phyloP scores from a whole-genome alignment of 345 rosid genomes.

The Aquilaria yunnanensis region DNA sequence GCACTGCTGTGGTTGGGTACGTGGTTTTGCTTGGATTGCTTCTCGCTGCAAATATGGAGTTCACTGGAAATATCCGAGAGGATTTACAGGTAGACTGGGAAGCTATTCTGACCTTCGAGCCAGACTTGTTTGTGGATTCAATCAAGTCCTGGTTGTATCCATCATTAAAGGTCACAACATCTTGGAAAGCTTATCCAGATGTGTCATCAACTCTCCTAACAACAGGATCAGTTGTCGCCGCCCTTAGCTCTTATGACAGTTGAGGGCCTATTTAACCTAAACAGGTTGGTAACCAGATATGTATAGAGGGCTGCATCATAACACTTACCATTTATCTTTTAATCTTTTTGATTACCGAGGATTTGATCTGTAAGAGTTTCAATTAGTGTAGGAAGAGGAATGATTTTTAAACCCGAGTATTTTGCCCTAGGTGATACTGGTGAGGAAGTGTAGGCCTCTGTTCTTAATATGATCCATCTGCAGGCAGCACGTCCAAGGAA shows the following conservation, averaged over 20 bases:
- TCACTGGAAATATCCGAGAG: constrained; percentile 57
- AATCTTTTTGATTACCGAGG: background rate
- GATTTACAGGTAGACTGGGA: constrained; percentile 93
- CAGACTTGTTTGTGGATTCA: constrained; percentile 49
- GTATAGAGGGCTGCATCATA: constrained; percentile 2
- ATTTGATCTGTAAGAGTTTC: background rate
- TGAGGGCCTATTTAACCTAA: constrained; percentile 19
- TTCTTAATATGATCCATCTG: too few relatives aligned
- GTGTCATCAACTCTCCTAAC: constrained; percentile 66
- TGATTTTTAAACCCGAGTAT: too few relatives aligned
- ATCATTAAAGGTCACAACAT: constrained; percentile 56
- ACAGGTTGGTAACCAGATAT: constrained; percentile 19
- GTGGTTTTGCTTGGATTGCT: constrained; percentile 71
- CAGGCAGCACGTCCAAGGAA: too few relatives aligned
- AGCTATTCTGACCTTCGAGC: constrained; percentile 71
- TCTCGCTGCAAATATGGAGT: constrained; percentile 90
- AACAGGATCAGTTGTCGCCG: constrained; percentile 76
- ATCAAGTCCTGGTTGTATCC: constrained; percentile 80
- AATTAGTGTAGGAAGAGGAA: too few relatives aligned
- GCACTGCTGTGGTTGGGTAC: constrained; percentile 82
- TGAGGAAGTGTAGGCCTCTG: too few relatives aligned
- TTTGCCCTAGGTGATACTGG: too few relatives aligned
- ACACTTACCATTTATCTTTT: background rate
- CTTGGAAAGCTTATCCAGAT: constrained; percentile 82
- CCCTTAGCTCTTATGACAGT: constrained; percentile 60